A percentile compares a stretch with the other conserved stretches of the same genome.
phyloP scores from a whole-genome alignment of 805 yeast genomes.

The Saturnispora besseyi region DNA sequence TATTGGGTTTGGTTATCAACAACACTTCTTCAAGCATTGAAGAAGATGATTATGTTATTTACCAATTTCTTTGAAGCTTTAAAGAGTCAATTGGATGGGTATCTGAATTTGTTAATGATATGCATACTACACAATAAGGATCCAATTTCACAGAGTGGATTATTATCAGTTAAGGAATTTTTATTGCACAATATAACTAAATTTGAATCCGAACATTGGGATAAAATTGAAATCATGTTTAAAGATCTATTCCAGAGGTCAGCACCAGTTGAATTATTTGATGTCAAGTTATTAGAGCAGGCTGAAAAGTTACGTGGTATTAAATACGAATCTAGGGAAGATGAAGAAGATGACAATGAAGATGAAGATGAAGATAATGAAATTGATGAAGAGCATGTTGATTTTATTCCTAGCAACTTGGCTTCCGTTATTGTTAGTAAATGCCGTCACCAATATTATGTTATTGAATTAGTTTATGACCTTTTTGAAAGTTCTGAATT shows the following conservation, averaged over 20 bases:
- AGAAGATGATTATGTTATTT: slow-evolving; percentile 77
- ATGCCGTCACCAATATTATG: slow-evolving; percentile 79
- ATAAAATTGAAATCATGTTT: slow-evolving; percentile 53
- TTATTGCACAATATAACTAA: slow-evolving; percentile 64
- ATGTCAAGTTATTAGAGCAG: slow-evolving; percentile 30
- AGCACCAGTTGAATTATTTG: slow-evolving; percentile 78
- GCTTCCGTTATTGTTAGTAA: slow-evolving; percentile 65
- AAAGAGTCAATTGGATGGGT: slow-evolving; percentile 67
- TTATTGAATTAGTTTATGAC: slow-evolving; percentile 82
- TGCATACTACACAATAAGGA: slow-evolving; percentile 97
- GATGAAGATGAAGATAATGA: slow-evolving; percentile 11
- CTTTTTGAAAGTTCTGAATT: slow-evolving; percentile 63
- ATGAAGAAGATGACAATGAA: slow-evolving; percentile 17
- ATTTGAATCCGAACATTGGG: slow-evolving; percentile 69
- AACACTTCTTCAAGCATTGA: slow-evolving; percentile 88
- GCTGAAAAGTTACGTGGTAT: slow-evolving; percentile 20
- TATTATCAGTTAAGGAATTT: slow-evolving; percentile 75
- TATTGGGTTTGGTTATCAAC: slow-evolving; percentile 94
- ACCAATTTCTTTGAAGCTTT: slow-evolving; percentile 74
- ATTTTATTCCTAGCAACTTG: slow-evolving; percentile 35
- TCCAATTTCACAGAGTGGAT: slow-evolving; percentile 90
- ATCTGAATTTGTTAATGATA: slow-evolving; percentile 64
- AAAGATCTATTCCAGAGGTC: slow-evolving; percentile 67
- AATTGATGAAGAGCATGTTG: slow-evolving; percentile 6
- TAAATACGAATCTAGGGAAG: slow-evolving; percentile 11